Base-by-base conservation (phyloP, 2,329 filamentous ascomycete species). In the Fusarium heterosporum region DNA sequence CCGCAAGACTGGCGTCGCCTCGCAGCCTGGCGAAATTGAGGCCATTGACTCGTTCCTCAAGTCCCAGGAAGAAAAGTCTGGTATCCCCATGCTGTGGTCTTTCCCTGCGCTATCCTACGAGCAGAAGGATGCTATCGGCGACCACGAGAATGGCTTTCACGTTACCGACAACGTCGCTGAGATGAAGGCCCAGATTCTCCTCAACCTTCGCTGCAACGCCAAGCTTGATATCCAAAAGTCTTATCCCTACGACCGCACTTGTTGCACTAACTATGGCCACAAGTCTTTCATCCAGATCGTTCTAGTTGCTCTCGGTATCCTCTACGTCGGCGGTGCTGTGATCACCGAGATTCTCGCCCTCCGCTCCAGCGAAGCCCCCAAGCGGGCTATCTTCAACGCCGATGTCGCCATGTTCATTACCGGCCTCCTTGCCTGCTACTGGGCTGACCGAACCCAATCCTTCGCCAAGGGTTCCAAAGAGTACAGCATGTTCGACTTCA, bases 151-250 rank as follows among this genome's bases (percentile, higher is more conserved):
- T 0, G 53, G 72, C 16, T 66, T 77, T 30, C 75, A 79, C 40
- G 76, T 75, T 13, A 72, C 66, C 12, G 71, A 75, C 16, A 32
- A 46, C 1, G 69, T 76, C 16, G 64, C 73, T 14, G 72, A 75
- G 57, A 75, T 58, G 66, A 76, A 70, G 69, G 79, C 70, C 36
- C 78, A 63, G 74, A 74, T 87, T 17, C 68, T 87, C 1, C 77
- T 89, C 29, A 86, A 85, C 66, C 73, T 82, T n/a, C 82, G 84
- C 46, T 89, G 86, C 73, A 88, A 66, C 73, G 81, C 73, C 66
- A 80, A 66, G 69, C 77, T 62, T 57, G 74, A 61, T 68, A 74
- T 55, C 3, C 52, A 69, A n/a, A 65, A 68, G 17, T 75, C 75
- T 22, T 81, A 81, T 55, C 80, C 82, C 1, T 83, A 82, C 64